These are phyloP conservation scores for Calendula officinalis DNA, from an alignment of 129 eudicot genomes.

Conservation along the genomic window DNA sequence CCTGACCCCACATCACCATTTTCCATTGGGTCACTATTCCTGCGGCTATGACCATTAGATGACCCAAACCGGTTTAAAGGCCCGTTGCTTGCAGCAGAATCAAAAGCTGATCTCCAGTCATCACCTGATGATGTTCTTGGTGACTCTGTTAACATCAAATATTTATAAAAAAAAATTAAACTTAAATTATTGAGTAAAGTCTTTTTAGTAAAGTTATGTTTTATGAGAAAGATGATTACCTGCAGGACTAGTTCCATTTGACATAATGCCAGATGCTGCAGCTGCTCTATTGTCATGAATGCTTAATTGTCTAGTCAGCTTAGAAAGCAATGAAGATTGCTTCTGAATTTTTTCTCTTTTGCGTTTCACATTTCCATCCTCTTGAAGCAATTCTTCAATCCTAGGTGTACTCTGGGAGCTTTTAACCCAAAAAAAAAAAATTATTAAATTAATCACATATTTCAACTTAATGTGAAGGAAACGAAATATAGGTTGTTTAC, in stretches of 20 bases:
- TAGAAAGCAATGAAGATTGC: constrained; percentile 88
- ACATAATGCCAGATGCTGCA: constrained; percentile 59
- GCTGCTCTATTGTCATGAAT: constrained; percentile 93
- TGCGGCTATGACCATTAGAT: constrained; percentile 69
- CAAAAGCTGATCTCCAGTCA: constrained; percentile 99
- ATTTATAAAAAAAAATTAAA: background rate
- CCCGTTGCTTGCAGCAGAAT: constrained; percentile 86
- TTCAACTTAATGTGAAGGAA: background rate
- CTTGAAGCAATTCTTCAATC: constrained; percentile 92
- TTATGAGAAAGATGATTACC: constrained; percentile 38
- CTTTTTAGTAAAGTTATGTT: background rate
- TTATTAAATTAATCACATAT: background rate
- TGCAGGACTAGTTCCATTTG: constrained; percentile 58
- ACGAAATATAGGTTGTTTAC: constrained; percentile 40
- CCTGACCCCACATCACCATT: constrained; percentile 64
- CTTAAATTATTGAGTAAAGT: background rate
- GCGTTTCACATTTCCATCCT: constrained; percentile 83
- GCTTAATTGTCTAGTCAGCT: constrained; percentile 82
- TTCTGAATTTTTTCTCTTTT: constrained; percentile 75
- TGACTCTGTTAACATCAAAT: constrained; percentile 25
- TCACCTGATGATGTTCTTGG: constrained; percentile 73
- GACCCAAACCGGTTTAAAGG: constrained; percentile 56
- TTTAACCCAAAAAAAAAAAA: background rate
- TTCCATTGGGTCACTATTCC: constrained; percentile 72
- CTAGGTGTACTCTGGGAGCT: constrained; percentile 83